These are phyloP conservation scores for Hymenoscyphus occultus DNA, from an alignment of 2,329 filamentous ascomycete species.

Conservation along the genomic window DNA sequence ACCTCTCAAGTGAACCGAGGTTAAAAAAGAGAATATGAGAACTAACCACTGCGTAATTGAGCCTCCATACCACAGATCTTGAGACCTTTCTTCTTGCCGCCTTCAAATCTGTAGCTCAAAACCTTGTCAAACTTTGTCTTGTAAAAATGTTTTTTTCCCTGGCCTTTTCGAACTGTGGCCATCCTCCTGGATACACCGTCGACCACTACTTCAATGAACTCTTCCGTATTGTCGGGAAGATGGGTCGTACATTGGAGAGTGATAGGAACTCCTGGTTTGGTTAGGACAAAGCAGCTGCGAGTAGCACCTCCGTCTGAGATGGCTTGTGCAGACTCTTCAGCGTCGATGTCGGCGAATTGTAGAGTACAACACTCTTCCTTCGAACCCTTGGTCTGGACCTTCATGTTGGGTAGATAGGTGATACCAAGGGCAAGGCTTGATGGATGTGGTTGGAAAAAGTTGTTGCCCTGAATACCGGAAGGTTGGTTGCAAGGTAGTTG, in stretches of 20 bases:
- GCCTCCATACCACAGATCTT: constrained; percentile 17
- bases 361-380: not conserved
- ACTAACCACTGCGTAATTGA: constrained; percentile 17
- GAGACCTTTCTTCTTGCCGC: constrained; percentile 8
- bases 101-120: constrained; percentile 10
- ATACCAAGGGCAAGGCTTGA: not conserved
- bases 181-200: constrained; percentile 29
- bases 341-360: not conserved
- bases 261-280: constrained; percentile 21
- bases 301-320: constrained; percentile 10
- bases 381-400: not conserved
- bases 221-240: constrained; percentile 13
- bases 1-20: not conserved
- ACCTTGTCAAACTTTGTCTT: constrained; percentile 9
- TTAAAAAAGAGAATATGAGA: not conserved
- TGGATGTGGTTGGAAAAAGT: not conserved
- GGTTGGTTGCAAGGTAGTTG: not conserved
- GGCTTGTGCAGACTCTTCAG: constrained; percentile 11
- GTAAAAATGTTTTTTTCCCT: not conserved
- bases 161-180: not conserved
- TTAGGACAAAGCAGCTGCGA: constrained; percentile 22
- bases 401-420: not conserved
- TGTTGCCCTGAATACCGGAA: not conserved
- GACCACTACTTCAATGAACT: constrained; percentile 28
- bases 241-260: constrained; percentile 9